Evolutionary conservation across 768 basidiomycete genomes (phyloP).

Genomic region (Tulasnella sp.): DNA sequence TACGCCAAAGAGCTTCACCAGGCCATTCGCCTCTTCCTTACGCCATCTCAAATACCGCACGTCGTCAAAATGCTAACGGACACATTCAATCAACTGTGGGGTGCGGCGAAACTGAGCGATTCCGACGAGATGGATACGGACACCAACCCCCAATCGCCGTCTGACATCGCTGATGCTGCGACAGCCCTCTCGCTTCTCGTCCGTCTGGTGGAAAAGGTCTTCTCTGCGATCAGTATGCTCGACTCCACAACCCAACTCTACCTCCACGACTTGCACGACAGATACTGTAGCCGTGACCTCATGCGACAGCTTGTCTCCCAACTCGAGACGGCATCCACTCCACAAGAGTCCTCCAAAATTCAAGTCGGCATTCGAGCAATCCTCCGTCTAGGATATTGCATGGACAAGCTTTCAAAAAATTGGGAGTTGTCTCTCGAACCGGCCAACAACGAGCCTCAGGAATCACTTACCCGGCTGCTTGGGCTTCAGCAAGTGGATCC

Average conservation of each 20-base stretch:
- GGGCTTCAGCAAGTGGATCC: neutral
- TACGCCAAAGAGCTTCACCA: slow-evolving; percentile 44
- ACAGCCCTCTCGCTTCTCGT: slow-evolving; percentile 37
- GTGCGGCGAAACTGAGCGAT: neutral
- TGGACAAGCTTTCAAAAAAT: neutral
- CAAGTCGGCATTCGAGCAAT: neutral
- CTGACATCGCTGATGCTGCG: slow-evolving; percentile 33
- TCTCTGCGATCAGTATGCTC: neutral
- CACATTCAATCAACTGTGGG: neutral
- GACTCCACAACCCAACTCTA: neutral
- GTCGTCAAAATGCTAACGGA: slow-evolving; percentile 36
- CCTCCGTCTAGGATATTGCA: neutral
- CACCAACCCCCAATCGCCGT: too few species aligned
- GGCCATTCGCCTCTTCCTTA: slow-evolving; percentile 52
- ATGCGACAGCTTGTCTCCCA: neutral
- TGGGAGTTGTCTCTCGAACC: neutral
- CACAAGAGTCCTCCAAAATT: neutral
- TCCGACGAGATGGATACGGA: neutral
- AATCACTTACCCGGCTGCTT: neutral
- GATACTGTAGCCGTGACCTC: neutral
- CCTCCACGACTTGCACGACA: neutral
- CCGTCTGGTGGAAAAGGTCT: neutral
- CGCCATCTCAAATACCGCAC: slow-evolving; percentile 49
- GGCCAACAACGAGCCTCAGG: neutral
- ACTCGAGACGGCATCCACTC: neutral